Conservation (phyloP, 257 asterid genomes). For the Capsicum baccatum region DNA sequence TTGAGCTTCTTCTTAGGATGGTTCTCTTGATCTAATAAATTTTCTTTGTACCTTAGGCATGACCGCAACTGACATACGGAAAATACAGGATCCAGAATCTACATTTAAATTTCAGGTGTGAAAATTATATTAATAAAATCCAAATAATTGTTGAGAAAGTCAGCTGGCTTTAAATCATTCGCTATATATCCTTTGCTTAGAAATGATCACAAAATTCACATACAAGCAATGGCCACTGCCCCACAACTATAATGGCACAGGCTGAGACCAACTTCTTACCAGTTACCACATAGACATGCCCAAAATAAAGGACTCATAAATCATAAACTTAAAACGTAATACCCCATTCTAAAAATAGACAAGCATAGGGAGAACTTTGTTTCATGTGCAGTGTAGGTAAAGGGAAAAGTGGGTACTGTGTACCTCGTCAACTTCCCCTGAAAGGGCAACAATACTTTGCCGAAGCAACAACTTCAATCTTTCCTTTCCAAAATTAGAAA, state of each 20-base stretch:
- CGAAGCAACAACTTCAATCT: constrained; percentile 61
- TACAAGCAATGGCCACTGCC: constrained; percentile 1
- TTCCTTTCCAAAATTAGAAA: constrained; percentile 59
- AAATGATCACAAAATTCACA: constrained; percentile 6
- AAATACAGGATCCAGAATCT: constrained; percentile 65
- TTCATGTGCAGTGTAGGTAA: constrained; percentile 1
- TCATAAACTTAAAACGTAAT: background rate
- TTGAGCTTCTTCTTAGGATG: constrained; percentile 61
- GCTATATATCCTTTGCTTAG: background rate
- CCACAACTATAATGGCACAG: constrained; percentile 12
- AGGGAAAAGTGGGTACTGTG: background rate
- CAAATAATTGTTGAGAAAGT: background rate
- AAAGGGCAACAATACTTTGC: constrained; percentile 60
- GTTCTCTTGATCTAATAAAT: constrained; percentile 38
- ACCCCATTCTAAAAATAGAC: background rate
- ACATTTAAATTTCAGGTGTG: constrained; percentile 31
- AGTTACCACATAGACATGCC: constrained; percentile 22
- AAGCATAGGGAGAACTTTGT: background rate
- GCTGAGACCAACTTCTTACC: background rate
- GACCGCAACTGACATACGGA: constrained; percentile 58
- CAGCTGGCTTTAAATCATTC: constrained; percentile 3
- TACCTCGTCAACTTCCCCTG: constrained; percentile 84
- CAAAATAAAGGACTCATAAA: constrained; percentile 7
- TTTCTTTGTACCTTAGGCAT: constrained; percentile 55
- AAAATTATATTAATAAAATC: constrained; percentile 8